Percentiles rank a stretch among this genome's conserved stretches.
These are phyloP conservation scores for Uronychia binucleata DNA, from an alignment of 73 alveolate species.

Conservation along the genomic window DNA sequence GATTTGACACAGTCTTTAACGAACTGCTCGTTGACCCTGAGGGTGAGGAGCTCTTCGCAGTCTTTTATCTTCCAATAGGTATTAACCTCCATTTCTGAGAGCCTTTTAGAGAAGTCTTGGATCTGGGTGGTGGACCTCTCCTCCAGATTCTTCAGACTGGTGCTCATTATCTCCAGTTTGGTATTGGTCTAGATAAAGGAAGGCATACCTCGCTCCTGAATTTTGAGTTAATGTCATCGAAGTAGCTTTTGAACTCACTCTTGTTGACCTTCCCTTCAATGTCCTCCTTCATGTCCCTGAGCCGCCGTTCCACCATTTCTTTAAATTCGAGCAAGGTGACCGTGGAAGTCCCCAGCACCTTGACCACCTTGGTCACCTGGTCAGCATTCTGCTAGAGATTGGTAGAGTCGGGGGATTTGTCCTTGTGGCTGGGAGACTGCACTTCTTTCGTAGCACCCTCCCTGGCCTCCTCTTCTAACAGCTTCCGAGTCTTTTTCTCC, in stretches of 20 bases:
- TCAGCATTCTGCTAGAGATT: not conserved
- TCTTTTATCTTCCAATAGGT: conserved; percentile 74
- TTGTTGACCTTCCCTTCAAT: not conserved
- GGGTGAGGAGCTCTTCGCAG: conserved; percentile 62
- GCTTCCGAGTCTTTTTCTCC: not conserved
- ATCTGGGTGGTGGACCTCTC: not conserved
- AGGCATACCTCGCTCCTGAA: not conserved
- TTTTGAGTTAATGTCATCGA: not conserved
- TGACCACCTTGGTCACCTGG: not conserved
- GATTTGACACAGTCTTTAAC: conserved; percentile 46
- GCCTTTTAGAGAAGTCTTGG: conserved; percentile 38
- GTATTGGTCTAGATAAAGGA: not conserved
- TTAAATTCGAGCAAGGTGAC: not conserved
- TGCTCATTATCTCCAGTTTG: not conserved
- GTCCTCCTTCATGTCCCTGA: not conserved
- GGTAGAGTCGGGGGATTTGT: not conserved
- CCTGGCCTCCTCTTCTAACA: not conserved
- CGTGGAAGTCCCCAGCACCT: not conserved
- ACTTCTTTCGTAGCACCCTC: not conserved
- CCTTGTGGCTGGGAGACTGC: not conserved
- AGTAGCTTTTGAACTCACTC: not conserved
- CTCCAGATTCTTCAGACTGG: not conserved
- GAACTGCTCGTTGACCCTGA: conserved; percentile 52
- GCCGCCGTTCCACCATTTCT: not conserved
- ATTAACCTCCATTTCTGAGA: conserved; percentile 58